Percentiles rank a stretch among this genome's conserved stretches.
Evolutionary conservation across 2,329 filamentous ascomycete genomes (phyloP).

Genomic region (Pseudogymnoascus sp.): DNA sequence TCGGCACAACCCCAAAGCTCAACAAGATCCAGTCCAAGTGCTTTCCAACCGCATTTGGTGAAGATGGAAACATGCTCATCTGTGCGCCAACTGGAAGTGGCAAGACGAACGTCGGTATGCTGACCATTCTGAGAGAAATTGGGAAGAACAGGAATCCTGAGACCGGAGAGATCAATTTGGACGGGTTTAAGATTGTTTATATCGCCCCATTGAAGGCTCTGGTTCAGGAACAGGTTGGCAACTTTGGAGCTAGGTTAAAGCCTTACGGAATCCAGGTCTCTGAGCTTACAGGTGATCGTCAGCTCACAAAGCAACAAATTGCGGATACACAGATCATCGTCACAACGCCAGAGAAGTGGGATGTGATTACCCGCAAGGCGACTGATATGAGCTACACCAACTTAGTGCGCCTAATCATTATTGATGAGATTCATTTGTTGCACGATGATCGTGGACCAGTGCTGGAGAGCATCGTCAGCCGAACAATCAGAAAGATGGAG

Average conservation of each 20-base stretch:
- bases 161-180: slow-evolving; percentile 90
- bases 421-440: slow-evolving; percentile 95
- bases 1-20: slow-evolving; percentile 76
- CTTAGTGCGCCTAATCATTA: slow-evolving; percentile 90
- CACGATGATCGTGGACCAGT: slow-evolving; percentile 97
- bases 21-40: slow-evolving; percentile 96
- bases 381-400: slow-evolving; percentile 96
- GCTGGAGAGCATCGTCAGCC: slow-evolving; percentile 90
- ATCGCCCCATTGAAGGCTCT: slow-evolving; percentile 93
- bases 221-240: slow-evolving; percentile 96
- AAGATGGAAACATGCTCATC: slow-evolving; percentile 95
- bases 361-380: slow-evolving; percentile 96
- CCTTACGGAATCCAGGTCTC: slow-evolving; percentile 87
- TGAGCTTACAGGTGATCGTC: slow-evolving; percentile 95
- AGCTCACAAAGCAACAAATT: slow-evolving; percentile 98
- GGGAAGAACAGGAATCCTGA: slow-evolving; percentile 86
- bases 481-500: slow-evolving; percentile 87
- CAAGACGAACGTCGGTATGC: slow-evolving; percentile 98
- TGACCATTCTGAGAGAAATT: slow-evolving; percentile 91
- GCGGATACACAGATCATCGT: slow-evolving; percentile 97
- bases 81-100: slow-evolving; percentile 96
- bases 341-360: slow-evolving; percentile 98
- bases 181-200: slow-evolving; percentile 97
- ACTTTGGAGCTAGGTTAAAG: slow-evolving; percentile 86
- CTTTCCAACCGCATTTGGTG: slow-evolving; percentile 81